Percentiles rank a stretch among this genome's conserved stretches.
phyloP scores from a whole-genome alignment of 495 filamentous ascomycete species.

The Aspergillus taichungensis region DNA sequence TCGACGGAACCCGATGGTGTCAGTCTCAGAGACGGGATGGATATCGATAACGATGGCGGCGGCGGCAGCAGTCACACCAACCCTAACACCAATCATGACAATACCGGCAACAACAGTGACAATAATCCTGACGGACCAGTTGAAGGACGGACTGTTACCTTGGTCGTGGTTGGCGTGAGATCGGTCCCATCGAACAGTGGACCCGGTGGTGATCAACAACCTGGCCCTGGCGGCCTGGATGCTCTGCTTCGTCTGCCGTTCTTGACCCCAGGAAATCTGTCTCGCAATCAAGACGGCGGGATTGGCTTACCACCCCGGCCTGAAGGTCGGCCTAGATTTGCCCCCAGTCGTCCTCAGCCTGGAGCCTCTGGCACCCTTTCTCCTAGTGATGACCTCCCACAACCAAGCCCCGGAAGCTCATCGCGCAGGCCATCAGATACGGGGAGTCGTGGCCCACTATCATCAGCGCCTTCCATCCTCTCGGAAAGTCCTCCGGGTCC shows the following conservation, averaged over 20 bases:
- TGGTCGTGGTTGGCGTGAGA: slow-evolving; percentile 66
- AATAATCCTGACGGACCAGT: slow-evolving; percentile 20
- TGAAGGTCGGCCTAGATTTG: slow-evolving; percentile 42
- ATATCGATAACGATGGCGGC: slow-evolving; percentile 24
- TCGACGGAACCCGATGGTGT: slow-evolving; percentile 13
- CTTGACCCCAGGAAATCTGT: slow-evolving; percentile 46
- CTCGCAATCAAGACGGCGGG: slow-evolving; percentile 28
- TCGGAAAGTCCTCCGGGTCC: slow-evolving; percentile 55
- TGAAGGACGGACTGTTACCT: slow-evolving; percentile 55
- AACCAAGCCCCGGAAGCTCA: slow-evolving; percentile 17
- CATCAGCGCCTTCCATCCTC: slow-evolving; percentile 30
- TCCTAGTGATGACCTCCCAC: slow-evolving; percentile 39
- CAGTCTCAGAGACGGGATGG: slow-evolving; percentile 20
- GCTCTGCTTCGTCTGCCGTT: slow-evolving; percentile 48
- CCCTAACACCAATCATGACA: too few species aligned
- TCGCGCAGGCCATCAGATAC: slow-evolving; percentile 33
- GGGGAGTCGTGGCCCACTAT: slow-evolving; percentile 17
- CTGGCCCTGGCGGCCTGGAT: slow-evolving; percentile 35
- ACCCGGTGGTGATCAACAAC: slow-evolving; percentile 35
- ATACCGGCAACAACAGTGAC: too few species aligned
- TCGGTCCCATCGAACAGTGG: slow-evolving; percentile 52
- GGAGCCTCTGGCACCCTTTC: slow-evolving; percentile 31
- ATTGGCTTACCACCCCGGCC: slow-evolving; percentile 25
- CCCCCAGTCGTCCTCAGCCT: slow-evolving; percentile 42
- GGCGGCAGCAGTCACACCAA: too few species aligned